phyloP scores from a whole-genome alignment of 208 protist species.

The Acanthamoeba rhysodes region DNA sequence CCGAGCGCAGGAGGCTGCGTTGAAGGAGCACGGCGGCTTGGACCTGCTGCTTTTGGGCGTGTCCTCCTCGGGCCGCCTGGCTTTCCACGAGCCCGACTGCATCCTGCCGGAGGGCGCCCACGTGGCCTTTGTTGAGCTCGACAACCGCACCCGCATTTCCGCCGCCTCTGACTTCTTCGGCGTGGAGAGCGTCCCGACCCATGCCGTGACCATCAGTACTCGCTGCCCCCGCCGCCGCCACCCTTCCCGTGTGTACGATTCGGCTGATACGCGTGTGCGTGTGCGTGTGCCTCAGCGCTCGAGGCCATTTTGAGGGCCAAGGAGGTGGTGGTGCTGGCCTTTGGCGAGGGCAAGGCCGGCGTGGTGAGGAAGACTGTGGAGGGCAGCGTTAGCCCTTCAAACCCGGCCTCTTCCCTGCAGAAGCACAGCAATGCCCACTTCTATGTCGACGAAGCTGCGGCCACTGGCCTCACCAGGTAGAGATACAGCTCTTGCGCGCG shows the following conservation, averaged over 20 bases:
- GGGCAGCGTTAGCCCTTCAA: constrained; percentile 48
- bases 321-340: constrained; percentile 87
- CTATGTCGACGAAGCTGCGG: constrained; percentile 82
- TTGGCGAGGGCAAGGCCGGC: constrained; percentile 83
- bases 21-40: constrained; percentile 83
- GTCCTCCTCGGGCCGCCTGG: constrained; percentile 80
- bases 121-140: constrained; percentile 80
- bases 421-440: constrained; percentile 78
- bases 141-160: constrained; percentile 86
- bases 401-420: constrained; percentile 83
- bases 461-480: constrained; percentile 71
- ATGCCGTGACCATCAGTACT: constrained; percentile 23
- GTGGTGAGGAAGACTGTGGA: constrained; percentile 84
- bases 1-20: constrained; percentile 74
- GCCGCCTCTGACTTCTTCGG: constrained; percentile 87
- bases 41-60: constrained; percentile 86
- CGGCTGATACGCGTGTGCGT: neutral
- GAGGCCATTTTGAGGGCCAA: constrained; percentile 78
- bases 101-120: neutral
- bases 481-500: no score
- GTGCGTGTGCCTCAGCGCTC: constrained; percentile 81
- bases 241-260: neutral
- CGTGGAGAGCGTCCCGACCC: constrained; percentile 83
- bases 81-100: constrained; percentile 86
- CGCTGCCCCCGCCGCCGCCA: neutral